These are phyloP conservation scores for Sclerotinia spermophila DNA, from an alignment of 2,329 filamentous ascomycete genomes.

Conservation along the genomic window DNA sequence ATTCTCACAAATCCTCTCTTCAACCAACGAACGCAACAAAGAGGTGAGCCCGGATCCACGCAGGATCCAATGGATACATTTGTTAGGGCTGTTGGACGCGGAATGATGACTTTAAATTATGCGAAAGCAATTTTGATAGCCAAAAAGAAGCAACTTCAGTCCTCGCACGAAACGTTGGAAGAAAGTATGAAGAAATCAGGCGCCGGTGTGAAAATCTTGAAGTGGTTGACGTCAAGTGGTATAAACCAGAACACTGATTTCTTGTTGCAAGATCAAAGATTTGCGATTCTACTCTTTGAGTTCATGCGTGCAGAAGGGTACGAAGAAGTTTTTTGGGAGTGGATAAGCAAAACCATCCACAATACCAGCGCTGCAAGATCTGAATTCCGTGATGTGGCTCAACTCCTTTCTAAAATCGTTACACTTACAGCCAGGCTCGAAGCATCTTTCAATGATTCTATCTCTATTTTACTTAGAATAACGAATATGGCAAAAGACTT, in stretches of 20 bases:
- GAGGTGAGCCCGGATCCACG: background rate
- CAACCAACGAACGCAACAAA: slow-evolving; percentile 8
- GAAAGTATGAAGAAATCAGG: slow-evolving; percentile 33
- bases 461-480: background rate
- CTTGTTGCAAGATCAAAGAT: slow-evolving; percentile 24
- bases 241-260: slow-evolving; percentile 29
- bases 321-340: slow-evolving; percentile 32
- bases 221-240: slow-evolving; percentile 35
- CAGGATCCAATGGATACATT: slow-evolving; percentile 35
- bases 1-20: slow-evolving; percentile 51
- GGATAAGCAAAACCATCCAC: slow-evolving; percentile 30
- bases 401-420: background rate
- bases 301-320: slow-evolving; percentile 36
- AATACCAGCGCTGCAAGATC: background rate
- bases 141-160: slow-evolving; percentile 26
- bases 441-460: background rate
- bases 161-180: slow-evolving; percentile 24
- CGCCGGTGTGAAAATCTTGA: slow-evolving; percentile 35
- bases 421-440: background rate
- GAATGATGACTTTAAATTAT: slow-evolving; percentile 33
- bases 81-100: slow-evolving; percentile 33
- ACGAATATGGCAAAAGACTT: background rate
- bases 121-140: slow-evolving; percentile 30
- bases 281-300: slow-evolving; percentile 30
- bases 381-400: background rate